A percentile compares a stretch with the other conserved stretches of the same genome.
Conservation (phyloP, 2,329 filamentous ascomycete species). For the Stagonosporopsis chrysanthemi region DNA sequence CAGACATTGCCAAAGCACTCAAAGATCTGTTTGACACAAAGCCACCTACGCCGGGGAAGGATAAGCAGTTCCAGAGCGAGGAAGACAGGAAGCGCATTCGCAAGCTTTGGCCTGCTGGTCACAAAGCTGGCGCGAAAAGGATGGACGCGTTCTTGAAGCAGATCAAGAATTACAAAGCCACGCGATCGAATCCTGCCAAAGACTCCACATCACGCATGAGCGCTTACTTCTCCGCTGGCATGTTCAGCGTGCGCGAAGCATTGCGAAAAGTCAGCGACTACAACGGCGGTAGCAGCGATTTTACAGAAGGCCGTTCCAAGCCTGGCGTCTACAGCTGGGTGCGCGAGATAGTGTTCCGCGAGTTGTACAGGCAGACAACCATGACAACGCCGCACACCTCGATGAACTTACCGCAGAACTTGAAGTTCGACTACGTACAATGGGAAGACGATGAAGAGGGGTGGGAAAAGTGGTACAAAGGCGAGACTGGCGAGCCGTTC, state of each 20-base stretch:
- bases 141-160: slow-evolving; percentile 54
- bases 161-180: slow-evolving; percentile 50
- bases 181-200: slow-evolving; percentile 53
- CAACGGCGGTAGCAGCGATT: slow-evolving; percentile 54
- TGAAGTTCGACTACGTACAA: slow-evolving; percentile 60
- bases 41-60: slow-evolving; percentile 49
- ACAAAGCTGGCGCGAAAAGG: slow-evolving; percentile 52
- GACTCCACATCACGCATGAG: slow-evolving; percentile 54
- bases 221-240: slow-evolving; percentile 56
- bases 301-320: slow-evolving; percentile 49
- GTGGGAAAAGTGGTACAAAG: slow-evolving; percentile 59
- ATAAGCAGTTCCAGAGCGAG: slow-evolving; percentile 51
- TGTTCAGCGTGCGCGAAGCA: slow-evolving; percentile 56
- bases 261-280: slow-evolving; percentile 52
- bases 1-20: slow-evolving; percentile 36
- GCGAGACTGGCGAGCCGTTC: slow-evolving; percentile 58
- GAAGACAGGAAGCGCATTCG: slow-evolving; percentile 52
- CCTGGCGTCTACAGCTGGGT: slow-evolving; percentile 56
- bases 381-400: slow-evolving; percentile 56
- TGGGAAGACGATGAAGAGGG: slow-evolving; percentile 61
- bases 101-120: slow-evolving; percentile 56
- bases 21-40: slow-evolving; percentile 42
- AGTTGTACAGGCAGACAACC: slow-evolving; percentile 59
- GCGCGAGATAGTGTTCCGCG: slow-evolving; percentile 60
- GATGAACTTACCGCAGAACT: slow-evolving; percentile 60